phyloP scores from a whole-genome alignment of 306 rosid genomes.

The Hippophae tibetana region DNA sequence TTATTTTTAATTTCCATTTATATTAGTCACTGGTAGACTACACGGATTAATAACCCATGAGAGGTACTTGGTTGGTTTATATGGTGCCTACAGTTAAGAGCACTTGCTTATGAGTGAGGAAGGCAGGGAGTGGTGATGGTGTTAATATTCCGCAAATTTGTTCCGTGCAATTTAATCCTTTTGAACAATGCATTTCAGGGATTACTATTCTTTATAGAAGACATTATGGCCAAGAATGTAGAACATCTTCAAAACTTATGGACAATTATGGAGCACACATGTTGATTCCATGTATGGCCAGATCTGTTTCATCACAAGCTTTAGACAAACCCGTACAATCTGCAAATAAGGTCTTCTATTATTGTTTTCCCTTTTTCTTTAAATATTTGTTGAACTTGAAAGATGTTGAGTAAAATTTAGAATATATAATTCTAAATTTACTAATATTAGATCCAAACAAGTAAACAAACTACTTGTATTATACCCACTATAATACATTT shows the following conservation, averaged over 20 bases:
- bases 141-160: not conserved
- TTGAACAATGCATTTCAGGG: slow-evolving; percentile 24
- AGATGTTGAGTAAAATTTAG: no score
- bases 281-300: slow-evolving; percentile 17
- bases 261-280: slow-evolving; percentile 26
- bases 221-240: slow-evolving; percentile 11
- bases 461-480: no score
- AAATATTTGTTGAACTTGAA: not conserved
- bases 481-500: no score
- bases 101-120: not conserved
- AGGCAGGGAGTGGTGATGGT: not conserved
- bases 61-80: not conserved
- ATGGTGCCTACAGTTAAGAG: not conserved
- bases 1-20: no score
- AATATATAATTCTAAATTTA: no score
- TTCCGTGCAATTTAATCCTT: slow-evolving; percentile 1
- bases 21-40: no score
- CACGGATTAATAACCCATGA: no score
- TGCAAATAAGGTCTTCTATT: slow-evolving; percentile 29
- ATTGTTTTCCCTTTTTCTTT: not conserved
- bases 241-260: slow-evolving; percentile 19
- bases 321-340: slow-evolving; percentile 28
- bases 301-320: slow-evolving; percentile 51
- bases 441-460: no score
- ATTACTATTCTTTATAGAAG: slow-evolving; percentile 21